Conservation (phyloP, 225 moss, liverwort and hornwort genomes). For the Antitrichia curtipendula region DNA sequence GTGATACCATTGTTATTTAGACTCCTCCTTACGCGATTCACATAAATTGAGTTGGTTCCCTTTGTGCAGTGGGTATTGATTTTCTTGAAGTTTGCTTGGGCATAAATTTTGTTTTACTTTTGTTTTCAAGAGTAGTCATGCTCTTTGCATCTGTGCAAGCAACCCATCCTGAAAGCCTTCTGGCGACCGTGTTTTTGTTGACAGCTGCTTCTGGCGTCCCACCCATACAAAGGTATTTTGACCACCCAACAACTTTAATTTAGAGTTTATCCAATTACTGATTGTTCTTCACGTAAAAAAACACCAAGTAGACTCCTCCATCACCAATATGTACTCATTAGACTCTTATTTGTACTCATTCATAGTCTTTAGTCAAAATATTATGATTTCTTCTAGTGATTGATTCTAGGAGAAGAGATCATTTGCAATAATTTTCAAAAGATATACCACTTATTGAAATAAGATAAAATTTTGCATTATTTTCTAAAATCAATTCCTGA, state of each 20-base stretch:
- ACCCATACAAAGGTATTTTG: not conserved
- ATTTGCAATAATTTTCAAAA: not conserved
- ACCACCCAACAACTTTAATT: not conserved
- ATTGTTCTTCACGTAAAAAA: not conserved
- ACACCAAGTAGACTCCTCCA: not conserved
- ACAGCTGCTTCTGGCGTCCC: not conserved
- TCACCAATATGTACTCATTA: too few species aligned
- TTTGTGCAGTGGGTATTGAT: not conserved
- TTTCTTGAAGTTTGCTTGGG: not conserved
- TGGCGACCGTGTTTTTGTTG: not conserved
- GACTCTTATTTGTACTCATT: not conserved
- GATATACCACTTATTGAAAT: not conserved
- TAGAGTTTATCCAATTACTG: not conserved
- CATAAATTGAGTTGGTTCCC: not conserved
- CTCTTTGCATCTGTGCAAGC: not conserved
- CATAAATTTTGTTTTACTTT: not conserved
- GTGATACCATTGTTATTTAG: not conserved
- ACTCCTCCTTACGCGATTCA: not conserved
- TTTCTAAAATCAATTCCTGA: not conserved
- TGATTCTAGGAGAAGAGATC: not conserved
- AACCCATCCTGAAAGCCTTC: not conserved
- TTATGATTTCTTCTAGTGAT: not conserved
- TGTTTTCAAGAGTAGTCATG: fast-evolving
- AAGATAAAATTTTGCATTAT: not conserved
- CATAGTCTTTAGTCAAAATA: not conserved